phyloP scores from a whole-genome alignment of 179 eudicot genomes.

The Camellia oleifera region DNA sequence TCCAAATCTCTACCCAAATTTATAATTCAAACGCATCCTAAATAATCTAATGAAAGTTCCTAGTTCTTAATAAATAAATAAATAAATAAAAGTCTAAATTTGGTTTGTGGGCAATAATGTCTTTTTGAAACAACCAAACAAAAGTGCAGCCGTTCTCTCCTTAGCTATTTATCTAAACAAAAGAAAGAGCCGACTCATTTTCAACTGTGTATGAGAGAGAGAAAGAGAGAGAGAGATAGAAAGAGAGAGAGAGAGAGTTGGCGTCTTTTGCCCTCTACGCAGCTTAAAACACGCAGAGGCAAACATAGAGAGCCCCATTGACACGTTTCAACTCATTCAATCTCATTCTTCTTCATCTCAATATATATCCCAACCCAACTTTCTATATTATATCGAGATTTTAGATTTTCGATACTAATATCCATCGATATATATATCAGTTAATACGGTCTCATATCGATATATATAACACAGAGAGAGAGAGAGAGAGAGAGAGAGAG shows the following conservation, averaged over 20 bases:
- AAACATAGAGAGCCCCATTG: constrained; percentile 21
- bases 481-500: constrained; percentile 12
- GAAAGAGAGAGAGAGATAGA: constrained; percentile 6
- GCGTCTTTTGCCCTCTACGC: constrained; percentile 59
- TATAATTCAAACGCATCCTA: too few species aligned
- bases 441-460: too few species aligned
- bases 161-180: background rate
- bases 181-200: constrained; percentile 36
- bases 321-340: constrained; percentile 31
- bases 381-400: background rate
- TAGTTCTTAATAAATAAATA: background rate
- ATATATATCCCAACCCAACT: background rate
- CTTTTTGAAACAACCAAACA: background rate
- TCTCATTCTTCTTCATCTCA: constrained; percentile 10
- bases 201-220: constrained; percentile 20
- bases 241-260: constrained; percentile 21
- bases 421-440: background rate
- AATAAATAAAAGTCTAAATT: background rate
- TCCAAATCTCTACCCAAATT: too few species aligned
- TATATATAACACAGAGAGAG: background rate
- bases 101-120: constrained; percentile 7
- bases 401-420: too few species aligned
- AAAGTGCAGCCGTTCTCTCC: constrained; percentile 15
- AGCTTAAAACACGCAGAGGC: constrained; percentile 49
- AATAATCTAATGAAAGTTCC: background rate